These are phyloP conservation scores for Tetrahymena elliotti DNA, from an alignment of 73 alveolate genomes.

Conservation along the genomic window DNA sequence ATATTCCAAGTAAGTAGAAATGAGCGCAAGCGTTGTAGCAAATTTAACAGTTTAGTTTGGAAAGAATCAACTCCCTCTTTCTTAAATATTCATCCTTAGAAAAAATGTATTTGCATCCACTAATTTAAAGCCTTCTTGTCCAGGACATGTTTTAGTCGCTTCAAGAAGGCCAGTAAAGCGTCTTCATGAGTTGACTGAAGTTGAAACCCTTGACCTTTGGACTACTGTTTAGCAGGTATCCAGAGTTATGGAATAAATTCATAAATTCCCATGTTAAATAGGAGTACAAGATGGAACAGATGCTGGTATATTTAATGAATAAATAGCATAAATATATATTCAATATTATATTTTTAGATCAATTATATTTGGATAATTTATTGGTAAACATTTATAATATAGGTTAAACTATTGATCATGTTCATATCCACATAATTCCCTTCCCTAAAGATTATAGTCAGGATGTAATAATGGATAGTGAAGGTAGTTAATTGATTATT, in stretches of 20 bases:
- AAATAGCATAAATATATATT: too few species aligned
- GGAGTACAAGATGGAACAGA: conserved; percentile 26
- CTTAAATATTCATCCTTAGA: conserved; percentile 18
- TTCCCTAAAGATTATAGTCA: neutral
- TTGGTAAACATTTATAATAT: neutral
- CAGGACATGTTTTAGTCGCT: conserved; percentile 35
- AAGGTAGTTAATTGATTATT: neutral
- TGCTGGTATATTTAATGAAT: neutral
- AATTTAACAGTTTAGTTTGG: conserved; percentile 16
- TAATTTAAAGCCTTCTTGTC: conserved; percentile 6
- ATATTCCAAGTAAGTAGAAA: neutral
- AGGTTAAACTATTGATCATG: conserved; percentile 18
- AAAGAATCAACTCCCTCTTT: neutral
- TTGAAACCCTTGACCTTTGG: conserved; percentile 36
- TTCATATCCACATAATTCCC: conserved; percentile 27
- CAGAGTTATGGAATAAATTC: conserved; percentile 9
- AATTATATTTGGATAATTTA: neutral
- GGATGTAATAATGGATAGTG: conserved; percentile 6
- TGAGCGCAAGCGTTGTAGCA: neutral
- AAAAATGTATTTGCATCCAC: conserved; percentile 24
- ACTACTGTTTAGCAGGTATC: conserved; percentile 15
- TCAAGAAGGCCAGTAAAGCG: conserved; percentile 36
- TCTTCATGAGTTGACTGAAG: conserved; percentile 29
- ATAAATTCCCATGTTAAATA: conserved; percentile 8
- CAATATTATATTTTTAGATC: neutral